Evolutionary conservation across 768 basidiomycete species (phyloP).

Genomic region (Leccinum variicolor): DNA sequence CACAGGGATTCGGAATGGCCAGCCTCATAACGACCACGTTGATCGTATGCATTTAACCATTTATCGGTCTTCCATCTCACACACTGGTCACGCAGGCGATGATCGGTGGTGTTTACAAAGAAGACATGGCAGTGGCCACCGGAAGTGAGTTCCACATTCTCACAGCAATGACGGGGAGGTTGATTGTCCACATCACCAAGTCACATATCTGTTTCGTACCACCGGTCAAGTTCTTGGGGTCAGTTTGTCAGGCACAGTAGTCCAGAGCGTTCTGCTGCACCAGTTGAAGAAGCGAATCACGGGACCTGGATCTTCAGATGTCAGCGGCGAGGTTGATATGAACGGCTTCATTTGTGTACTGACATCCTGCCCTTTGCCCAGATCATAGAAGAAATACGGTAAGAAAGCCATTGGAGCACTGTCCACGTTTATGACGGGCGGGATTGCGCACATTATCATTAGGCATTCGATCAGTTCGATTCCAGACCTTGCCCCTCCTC

Average conservation of each 20-base stretch:
- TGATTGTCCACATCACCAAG: constrained; percentile 38
- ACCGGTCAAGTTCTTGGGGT: constrained; percentile 96
- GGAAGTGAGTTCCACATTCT: constrained; percentile 61
- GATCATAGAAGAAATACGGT: constrained; percentile 75
- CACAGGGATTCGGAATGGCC: constrained; percentile 82
- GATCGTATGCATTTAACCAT: constrained; percentile 53
- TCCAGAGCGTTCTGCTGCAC: constrained; percentile 73
- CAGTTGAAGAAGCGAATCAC: constrained; percentile 73
- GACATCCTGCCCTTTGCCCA: constrained; percentile 33
- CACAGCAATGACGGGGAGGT: constrained; percentile 3
- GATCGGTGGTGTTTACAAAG: constrained; percentile 75
- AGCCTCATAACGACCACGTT: constrained; percentile 83
- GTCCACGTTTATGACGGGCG: constrained; percentile 13
- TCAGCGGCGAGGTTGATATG: constrained; percentile 39
- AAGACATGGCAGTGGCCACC: constrained; percentile 85
- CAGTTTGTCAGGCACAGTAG: constrained; percentile 76
- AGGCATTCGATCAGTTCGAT: constrained; percentile 76
- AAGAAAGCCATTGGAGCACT: constrained; percentile 16
- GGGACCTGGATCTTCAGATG: constrained; percentile 71
- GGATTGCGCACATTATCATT: constrained; percentile 25
- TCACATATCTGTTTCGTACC: constrained; percentile 91
- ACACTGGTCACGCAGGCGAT: constrained; percentile 57
- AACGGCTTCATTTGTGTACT: constrained; percentile 15
- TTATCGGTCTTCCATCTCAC: constrained; percentile 4
- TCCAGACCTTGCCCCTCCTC: constrained; percentile 51